Percentiles rank a stretch among this genome's conserved stretches.
Evolutionary conservation across 805 yeast species (phyloP).

Genomic region (Starmerella riodocensis): DNA sequence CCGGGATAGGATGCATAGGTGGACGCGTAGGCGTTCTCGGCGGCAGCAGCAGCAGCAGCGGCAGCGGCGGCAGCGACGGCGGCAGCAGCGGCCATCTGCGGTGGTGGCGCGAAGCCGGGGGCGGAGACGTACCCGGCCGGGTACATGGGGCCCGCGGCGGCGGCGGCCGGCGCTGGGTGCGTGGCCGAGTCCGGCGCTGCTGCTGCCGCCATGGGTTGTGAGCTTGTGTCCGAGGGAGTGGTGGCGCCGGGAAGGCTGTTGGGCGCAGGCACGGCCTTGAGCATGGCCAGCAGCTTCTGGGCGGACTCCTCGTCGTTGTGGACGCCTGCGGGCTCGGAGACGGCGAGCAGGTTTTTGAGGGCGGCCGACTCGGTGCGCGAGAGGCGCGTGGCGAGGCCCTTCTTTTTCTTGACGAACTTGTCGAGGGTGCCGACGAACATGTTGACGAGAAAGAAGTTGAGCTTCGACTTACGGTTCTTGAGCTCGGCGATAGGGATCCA

Average conservation of each 20-base stretch:
- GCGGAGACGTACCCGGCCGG: neutral
- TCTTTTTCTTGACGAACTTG: constrained; percentile 23
- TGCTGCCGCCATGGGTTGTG: too few species aligned
- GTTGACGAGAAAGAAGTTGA: constrained; percentile 27
- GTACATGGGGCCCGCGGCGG: neutral
- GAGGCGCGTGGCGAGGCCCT: constrained; percentile 23
- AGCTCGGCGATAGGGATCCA: constrained; percentile 39
- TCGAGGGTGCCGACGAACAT: constrained; percentile 28
- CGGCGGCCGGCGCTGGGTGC: neutral
- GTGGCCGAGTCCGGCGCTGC: too few species aligned
- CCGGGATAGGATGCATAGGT: neutral
- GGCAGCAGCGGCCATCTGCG: too few species aligned
- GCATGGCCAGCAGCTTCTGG: constrained; percentile 13
- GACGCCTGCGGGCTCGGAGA: constrained; percentile 5
- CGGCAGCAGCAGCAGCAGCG: neutral
- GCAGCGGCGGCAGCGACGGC: too few species aligned
- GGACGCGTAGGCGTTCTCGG: neutral
- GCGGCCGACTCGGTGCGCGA: constrained; percentile 24
- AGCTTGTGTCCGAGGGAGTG: too few species aligned
- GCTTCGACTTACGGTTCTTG: constrained; percentile 23
- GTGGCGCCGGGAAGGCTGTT: neutral
- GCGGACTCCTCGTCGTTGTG: constrained; percentile 15
- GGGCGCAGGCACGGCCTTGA: constrained; percentile 2
- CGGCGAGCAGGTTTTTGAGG: constrained; percentile 25
- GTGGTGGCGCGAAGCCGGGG: neutral